Base-by-base conservation (phyloP, 2,329 filamentous ascomycete genomes). In the Pseudogymnoascus sp. region DNA sequence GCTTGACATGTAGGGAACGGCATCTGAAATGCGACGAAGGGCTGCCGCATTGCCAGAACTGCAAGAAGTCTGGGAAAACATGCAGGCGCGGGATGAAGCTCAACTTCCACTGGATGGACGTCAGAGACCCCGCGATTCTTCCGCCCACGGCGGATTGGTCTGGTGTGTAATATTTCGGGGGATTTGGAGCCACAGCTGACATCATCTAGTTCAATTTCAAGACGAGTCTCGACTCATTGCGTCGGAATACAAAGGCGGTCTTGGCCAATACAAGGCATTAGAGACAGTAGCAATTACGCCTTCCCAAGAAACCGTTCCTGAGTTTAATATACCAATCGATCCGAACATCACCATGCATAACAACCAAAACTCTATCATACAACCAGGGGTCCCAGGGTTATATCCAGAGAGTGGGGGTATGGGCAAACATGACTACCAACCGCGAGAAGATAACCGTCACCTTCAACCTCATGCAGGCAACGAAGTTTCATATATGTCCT, bases 221-320 rank as follows among this genome's bases (percentile, higher is more conserved):
- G 93, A 97, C 71, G 92, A 97, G 72, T 97, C 92, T 21, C 84
- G 92, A 31, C 82, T 89, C 55, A 95, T 97, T 73, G 93, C 93
- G 5, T 93, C 90, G 0, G 92, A 96, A 72, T 97, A 97, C 73
- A 81, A 84, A 61, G 92, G 91, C 3, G 93, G 93, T 0, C 76
- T 87, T 25, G 83, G 85, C 66, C 85, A 85, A 65, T 97, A 97
- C 33, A 17, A 33, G 3, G 38, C 35, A 38, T 38, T 59, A 38
- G 15, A 59, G n/a, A 27, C 74, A 81, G 79, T 62, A 75, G 76
- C 65, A 4, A 66, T 68, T 35, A 72, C 71, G 4, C 71, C 71
- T 63, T 70, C 70, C 38, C 64, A 64, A 59, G 71, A 72, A 17
- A 59, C 62, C n/a, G 51, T 55, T 4, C 29, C 64, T 6, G 69